Evolutionary conservation across 1,284 basidiomycete species (phyloP).

Genomic region (Puccinia triticina): DNA sequence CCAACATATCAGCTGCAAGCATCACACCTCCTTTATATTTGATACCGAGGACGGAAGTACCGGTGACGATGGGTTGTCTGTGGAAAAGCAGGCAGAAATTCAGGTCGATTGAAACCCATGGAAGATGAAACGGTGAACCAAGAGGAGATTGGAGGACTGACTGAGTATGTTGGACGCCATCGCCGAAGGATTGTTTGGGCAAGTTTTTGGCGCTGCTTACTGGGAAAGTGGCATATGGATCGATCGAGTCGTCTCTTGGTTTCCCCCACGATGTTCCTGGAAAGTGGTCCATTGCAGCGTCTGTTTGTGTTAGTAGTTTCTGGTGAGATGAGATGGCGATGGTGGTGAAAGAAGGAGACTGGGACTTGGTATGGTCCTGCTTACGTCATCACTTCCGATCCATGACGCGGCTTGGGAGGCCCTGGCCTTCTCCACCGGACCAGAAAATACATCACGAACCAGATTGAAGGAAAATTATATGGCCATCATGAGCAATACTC

Average conservation of each 20-base stretch:
- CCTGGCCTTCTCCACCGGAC: no score
- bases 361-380: not conserved
- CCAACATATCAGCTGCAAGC: constrained; percentile 98
- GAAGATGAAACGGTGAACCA: constrained; percentile 51
- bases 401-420: not conserved
- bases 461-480: no score
- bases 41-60: constrained; percentile 90
- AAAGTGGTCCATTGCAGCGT: constrained; percentile 38
- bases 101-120: constrained; percentile 6
- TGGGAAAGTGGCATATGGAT: constrained; percentile 74
- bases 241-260: constrained; percentile 69
- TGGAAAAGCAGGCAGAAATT: not conserved
- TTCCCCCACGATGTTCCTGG: constrained; percentile 52
- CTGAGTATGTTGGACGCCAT: constrained; percentile 75
- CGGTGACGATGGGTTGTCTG: constrained; percentile 93
- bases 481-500: no score
- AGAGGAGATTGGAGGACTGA: constrained; percentile 60
- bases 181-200: constrained; percentile 64
- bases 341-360: not conserved
- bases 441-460: no score
- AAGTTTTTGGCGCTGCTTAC: constrained; percentile 62
- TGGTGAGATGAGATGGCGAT: not conserved
- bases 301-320: not conserved
- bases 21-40: constrained; percentile 96
- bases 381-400: not conserved